Base-by-base conservation (phyloP, 495 filamentous ascomycete species). In the Achaetomiella virescens region DNA sequence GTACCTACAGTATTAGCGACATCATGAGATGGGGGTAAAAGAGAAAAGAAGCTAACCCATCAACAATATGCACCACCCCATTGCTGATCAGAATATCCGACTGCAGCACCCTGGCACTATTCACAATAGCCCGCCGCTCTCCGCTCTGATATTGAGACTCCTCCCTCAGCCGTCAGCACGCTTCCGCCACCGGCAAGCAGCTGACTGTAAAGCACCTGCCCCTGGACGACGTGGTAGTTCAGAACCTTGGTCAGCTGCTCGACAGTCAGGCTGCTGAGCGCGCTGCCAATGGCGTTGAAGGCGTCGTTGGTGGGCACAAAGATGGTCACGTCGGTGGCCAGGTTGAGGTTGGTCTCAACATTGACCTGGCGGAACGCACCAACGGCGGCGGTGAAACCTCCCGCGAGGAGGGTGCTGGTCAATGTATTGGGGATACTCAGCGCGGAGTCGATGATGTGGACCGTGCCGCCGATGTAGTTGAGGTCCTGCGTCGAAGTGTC, bases 31-130 rank as follows among this genome's bases (percentile, higher is more conserved):
- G 38, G 2, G 24, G 11, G 37, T 14, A 38, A 51, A 17, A 21
- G 18, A 15, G 7, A 14, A n/a, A 38, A 15, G 14, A 31, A 17
- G 36, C 40, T 14, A 10, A 76, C 80, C 67, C 70, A 58, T 87
- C 81, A 56, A 87, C 78, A 29, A 87, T 67, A 62, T 89, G 85
- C 6, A 88, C 67, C 10, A 90, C 85, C 54, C 87, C 87, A 47
- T 87, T 87, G 20, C 70, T 70, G 45, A 85, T 60, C 0, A 90
- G 73, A 4, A 89, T 67, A 63, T 89, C 77, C 2, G 80, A 57
- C 29, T 69, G 36, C 12, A 70, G 48, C 17, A 73, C 60, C 44
- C 61, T 54, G 12, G 70, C 75, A 17, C 67, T 66, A 47, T 77
- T 75, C 42, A 75, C 72, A 53, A 72, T 12, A 70, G 51, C 14